Percentiles rank a stretch among this genome's conserved stretches.
phyloP scores from a whole-genome alignment of 352 stramenopile genomes.

The Peronospora destructor region DNA sequence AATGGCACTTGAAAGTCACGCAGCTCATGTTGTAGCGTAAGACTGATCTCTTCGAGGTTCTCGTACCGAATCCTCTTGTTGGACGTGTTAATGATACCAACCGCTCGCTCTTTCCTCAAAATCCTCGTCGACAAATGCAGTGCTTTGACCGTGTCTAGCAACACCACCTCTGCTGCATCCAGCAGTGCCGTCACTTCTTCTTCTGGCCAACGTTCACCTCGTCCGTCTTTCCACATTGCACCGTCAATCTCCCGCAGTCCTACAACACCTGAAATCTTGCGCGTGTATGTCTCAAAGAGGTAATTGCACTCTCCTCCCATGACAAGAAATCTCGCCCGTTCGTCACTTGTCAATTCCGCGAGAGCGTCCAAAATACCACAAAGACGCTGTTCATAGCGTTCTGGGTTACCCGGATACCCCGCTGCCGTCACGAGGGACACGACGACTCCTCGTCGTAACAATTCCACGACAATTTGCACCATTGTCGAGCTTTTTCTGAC shows the following conservation, averaged over 20 bases:
- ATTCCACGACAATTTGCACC: conserved; percentile 60
- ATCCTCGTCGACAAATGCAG: conserved; percentile 83
- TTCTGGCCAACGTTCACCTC: conserved; percentile 81
- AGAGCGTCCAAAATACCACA: conserved; percentile 71
- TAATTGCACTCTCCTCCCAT: conserved; percentile 98
- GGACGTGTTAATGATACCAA: conserved; percentile 88
- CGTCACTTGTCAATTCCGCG: conserved; percentile 36
- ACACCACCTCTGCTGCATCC: conserved; percentile 67
- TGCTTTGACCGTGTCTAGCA: conserved; percentile 67
- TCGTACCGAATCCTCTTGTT: conserved; percentile 84
- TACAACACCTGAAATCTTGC: conserved; percentile 35
- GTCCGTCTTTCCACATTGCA: conserved; percentile 70
- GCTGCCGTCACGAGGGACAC: conserved; percentile 81
- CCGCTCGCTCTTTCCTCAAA: conserved; percentile 89
- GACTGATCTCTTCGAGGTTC: conserved; percentile 91
- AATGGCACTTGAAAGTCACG: conserved; percentile 79
- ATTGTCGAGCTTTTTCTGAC: conserved; percentile 64
- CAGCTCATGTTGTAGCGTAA: conserved; percentile 88
- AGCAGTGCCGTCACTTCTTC: conserved; percentile 78
- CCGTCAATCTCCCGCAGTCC: conserved; percentile 62
- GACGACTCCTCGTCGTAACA: conserved; percentile 61
- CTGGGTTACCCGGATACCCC: conserved; percentile 62
- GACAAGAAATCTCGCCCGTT: conserved; percentile 77
- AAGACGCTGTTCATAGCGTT: conserved; percentile 66
- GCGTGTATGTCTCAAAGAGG: conserved; percentile 69